Percentiles rank a stretch among this genome's conserved stretches.
phyloP scores from a whole-genome alignment of 2,329 filamentous ascomycete genomes.

The Pseudogymnoascus sp. region DNA sequence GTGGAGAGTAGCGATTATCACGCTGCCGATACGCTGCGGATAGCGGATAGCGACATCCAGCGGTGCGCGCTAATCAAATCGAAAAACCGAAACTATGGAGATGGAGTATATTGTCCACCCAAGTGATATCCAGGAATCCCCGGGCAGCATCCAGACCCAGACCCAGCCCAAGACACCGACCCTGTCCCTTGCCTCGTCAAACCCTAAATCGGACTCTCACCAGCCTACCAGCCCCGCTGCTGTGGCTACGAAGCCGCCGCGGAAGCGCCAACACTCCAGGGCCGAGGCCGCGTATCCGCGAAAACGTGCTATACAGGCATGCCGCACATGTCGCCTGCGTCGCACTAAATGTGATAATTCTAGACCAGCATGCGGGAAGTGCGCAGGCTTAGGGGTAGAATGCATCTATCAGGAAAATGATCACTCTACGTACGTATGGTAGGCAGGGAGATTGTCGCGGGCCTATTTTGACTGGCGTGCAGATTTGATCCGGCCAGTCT shows the following conservation, averaged over 20 bases:
- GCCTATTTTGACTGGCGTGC: neutral
- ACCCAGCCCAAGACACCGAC: neutral
- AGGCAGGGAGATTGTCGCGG: neutral
- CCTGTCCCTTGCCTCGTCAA: neutral
- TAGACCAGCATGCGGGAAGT: slow-evolving; percentile 28
- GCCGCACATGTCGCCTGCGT: slow-evolving; percentile 28
- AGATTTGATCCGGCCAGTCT: slow-evolving; percentile 16
- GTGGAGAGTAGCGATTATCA: neutral
- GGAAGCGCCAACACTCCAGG: neutral
- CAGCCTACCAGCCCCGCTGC: neutral
- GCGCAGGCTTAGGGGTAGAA: slow-evolving; percentile 27
- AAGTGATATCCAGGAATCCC: slow-evolving; percentile 7
- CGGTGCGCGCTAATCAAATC: neutral
- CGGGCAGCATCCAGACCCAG: neutral
- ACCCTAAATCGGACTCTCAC: neutral
- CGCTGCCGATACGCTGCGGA: neutral
- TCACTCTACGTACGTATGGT: slow-evolving; percentile 8
- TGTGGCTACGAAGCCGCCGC: slow-evolving; percentile 2
- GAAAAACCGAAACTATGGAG: slow-evolving; percentile 5
- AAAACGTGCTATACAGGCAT: slow-evolving; percentile 29
- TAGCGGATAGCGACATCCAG: neutral
- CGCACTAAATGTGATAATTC: slow-evolving; percentile 31
- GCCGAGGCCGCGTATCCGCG: slow-evolving; percentile 18
- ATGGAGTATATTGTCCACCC: slow-evolving; percentile 9
- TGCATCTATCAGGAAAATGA: slow-evolving; percentile 24